Conservation (phyloP, 116 monocot species). For the Dioscorea cayenensis region DNA sequence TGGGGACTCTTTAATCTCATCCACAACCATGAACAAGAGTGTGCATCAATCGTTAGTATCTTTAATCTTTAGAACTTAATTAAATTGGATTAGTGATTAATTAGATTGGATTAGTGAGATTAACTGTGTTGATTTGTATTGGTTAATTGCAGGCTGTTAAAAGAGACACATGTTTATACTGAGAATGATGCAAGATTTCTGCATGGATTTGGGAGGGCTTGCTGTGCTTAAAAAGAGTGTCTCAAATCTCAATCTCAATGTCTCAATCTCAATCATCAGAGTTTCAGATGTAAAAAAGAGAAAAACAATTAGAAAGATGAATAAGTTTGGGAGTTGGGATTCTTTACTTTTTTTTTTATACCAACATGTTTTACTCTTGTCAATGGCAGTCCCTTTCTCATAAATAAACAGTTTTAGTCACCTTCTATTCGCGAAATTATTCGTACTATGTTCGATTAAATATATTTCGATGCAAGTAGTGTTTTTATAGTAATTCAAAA, state of each 20-base stretch:
- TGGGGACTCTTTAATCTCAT: slow-evolving; percentile 48
- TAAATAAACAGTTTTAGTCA: not conserved
- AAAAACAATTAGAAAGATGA: not conserved
- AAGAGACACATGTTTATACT: slow-evolving; percentile 73
- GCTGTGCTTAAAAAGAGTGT: slow-evolving; percentile 3
- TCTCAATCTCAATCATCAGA: not conserved
- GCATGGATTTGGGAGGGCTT: slow-evolving; percentile 49
- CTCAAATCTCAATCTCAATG: too few species aligned
- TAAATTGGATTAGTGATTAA: not conserved
- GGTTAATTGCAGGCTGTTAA: slow-evolving; percentile 31
- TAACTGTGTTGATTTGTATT: not conserved
- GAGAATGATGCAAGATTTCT: slow-evolving; percentile 65
- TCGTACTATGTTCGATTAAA: too few species aligned
- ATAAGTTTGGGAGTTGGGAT: slow-evolving; percentile 1
- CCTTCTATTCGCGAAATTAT: too few species aligned
- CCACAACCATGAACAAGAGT: slow-evolving; percentile 61
- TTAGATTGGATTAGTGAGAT: not conserved
- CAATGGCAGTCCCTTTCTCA: not conserved
- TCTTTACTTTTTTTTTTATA: not conserved
- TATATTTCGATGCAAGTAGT: too few species aligned
- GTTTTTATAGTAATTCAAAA: too few species aligned
- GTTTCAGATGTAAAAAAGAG: not conserved
- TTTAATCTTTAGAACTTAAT: not conserved
- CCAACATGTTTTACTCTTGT: not conserved
- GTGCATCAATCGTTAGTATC: slow-evolving; percentile 48